These are phyloP conservation scores for Naganishia vaughanmartiniae DNA, from an alignment of 768 basidiomycete genomes.

Conservation along the genomic window DNA sequence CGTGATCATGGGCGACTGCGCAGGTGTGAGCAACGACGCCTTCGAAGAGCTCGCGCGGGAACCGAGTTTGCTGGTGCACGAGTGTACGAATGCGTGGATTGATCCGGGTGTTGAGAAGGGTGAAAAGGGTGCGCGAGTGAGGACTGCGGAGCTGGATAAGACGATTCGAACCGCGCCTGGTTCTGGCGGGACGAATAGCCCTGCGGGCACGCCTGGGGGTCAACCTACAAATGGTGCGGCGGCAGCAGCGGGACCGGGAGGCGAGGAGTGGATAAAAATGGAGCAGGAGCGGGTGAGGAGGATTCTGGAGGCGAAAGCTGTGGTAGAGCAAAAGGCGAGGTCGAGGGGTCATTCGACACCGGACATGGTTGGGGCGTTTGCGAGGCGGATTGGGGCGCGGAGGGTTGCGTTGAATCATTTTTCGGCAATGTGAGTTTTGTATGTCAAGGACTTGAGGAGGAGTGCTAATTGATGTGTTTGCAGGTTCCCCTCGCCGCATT, in stretches of 20 bases:
- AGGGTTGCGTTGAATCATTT: conserved; percentile 50
- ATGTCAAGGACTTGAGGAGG: not conserved
- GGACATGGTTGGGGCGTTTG: conserved; percentile 46
- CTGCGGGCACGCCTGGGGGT: too few relatives aligned
- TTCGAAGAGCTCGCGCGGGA: conserved; percentile 42
- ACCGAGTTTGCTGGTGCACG: conserved; percentile 49
- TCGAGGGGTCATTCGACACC: conserved; percentile 49
- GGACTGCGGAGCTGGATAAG: conserved; percentile 63
- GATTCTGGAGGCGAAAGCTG: conserved; percentile 33
- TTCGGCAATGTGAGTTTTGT: conserved; percentile 46
- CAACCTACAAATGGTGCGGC: not conserved
- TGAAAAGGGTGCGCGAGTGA: conserved; percentile 59
- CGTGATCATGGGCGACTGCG: conserved; percentile 50
- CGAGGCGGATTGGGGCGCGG: conserved; percentile 38
- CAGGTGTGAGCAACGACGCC: conserved; percentile 40
- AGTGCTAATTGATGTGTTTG: not conserved
- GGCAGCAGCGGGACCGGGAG: not conserved
- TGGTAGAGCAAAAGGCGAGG: conserved; percentile 40
- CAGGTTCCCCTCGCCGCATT: conserved; percentile 49
- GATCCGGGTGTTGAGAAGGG: conserved; percentile 64
- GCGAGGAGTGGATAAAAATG: conserved; percentile 8
- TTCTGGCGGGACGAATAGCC: too few relatives aligned
- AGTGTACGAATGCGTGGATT: conserved; percentile 51
- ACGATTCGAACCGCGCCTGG: conserved; percentile 35
- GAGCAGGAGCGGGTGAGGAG: conserved; percentile 16